Evolutionary conservation across 2,329 filamentous ascomycete genomes (phyloP), one percentile per base, ranked within the genome.

Genomic region (Lomentospora prolificans): DNA sequence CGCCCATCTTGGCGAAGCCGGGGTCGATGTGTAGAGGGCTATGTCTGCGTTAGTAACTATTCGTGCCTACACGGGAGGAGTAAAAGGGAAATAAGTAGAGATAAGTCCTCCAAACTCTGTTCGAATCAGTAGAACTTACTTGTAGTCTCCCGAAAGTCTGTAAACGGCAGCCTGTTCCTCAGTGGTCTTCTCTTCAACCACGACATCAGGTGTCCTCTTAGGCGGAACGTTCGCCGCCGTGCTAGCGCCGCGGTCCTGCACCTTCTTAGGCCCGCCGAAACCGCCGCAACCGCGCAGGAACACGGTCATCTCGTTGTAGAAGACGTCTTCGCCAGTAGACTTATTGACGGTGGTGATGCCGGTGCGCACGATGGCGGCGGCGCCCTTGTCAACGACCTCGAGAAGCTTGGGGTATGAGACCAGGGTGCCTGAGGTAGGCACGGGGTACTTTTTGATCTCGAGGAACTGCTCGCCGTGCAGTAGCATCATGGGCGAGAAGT

Each of bases 391-490:
- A 51, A 96, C 82, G 8, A 97, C 92, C 70, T 99, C 94, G 59
- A 99, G 82, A 57, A 99, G 85, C 69, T 85, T 85, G 58, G 84
- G 87, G 66, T 84, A 82, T 57, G 87, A 89, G 63, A 88, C 71
- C 52, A 95, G 85, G 57, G 83, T 85, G 53, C 81, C 90, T 56
- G 85, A 80, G 30, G 91, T 96, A 33, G 92, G 92, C 64, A 97
- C 87, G 41, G 94, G 94, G 75, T 85, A 95, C 71, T 92, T 90
- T 68, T 86, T 84, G 66, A 99, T 81, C 74, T 99, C 94, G 61
- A 99, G 89, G 75, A 91, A 99, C 72, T 99, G 94, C 78, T 99
- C 94, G 67, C 94, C 94, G 75, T 99, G 94, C 24, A 99, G 86
- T 53, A 99, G 84, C 90, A 96, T 96, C 90, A 96, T 96, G 59